Conservation (phyloP, 2,329 filamentous ascomycete species). For the Aureobasidium leucospermi region DNA sequence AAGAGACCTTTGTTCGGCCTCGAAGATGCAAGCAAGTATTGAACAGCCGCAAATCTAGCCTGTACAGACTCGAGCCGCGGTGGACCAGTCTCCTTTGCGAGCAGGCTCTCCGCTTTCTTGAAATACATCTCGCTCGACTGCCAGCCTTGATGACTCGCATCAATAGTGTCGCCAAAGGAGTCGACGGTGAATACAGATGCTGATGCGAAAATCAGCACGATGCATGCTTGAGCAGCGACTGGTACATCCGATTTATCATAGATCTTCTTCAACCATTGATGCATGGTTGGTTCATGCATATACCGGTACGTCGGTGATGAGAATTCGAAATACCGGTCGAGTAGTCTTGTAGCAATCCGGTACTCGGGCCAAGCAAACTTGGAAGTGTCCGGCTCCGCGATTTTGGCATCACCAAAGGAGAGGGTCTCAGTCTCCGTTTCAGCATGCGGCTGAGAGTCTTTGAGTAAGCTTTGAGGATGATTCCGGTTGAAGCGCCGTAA, state of each 20-base stretch:
- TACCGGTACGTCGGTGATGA: conserved; percentile 39
- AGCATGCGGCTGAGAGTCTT: neutral
- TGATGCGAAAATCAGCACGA: conserved; percentile 50
- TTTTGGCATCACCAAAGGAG: conserved; percentile 43
- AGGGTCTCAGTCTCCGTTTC: conserved; percentile 34
- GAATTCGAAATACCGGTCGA: conserved; percentile 38
- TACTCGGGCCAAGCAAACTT: conserved; percentile 36
- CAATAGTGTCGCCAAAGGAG: conserved; percentile 13
- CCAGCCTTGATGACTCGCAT: conserved; percentile 15
- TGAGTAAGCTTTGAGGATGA: neutral
- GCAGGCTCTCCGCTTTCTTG: conserved; percentile 19
- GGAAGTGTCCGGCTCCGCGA: conserved; percentile 38
- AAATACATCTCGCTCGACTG: conserved; percentile 24
- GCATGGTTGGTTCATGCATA: conserved; percentile 36
- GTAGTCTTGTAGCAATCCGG: conserved; percentile 24
- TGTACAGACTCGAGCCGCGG: conserved; percentile 31
- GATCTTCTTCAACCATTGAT: conserved; percentile 39
- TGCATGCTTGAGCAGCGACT: conserved; percentile 39
- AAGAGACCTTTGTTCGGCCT: conserved; percentile 33
- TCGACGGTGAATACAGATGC: conserved; percentile 25
- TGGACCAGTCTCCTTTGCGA: conserved; percentile 22
- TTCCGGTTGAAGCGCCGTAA: neutral
- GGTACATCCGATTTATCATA: conserved; percentile 36
- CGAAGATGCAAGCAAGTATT: conserved; percentile 33
- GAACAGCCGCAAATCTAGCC: conserved; percentile 33